Conservation (phyloP, 345 rosid genomes). For the Aegle marmelos region DNA sequence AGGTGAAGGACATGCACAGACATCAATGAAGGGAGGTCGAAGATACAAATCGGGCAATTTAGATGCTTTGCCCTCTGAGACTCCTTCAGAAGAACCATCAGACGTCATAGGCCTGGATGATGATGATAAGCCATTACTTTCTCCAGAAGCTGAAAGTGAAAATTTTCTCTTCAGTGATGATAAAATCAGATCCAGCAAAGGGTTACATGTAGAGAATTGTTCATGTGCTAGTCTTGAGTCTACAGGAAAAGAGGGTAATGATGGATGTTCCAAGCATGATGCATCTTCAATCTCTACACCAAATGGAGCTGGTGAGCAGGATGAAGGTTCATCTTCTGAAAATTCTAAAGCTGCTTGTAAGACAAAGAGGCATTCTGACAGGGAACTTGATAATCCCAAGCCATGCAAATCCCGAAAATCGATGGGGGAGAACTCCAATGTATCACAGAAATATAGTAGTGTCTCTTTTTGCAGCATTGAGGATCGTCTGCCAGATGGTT, state of each 20-base stretch:
- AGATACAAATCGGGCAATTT: slow-evolving; percentile 27
- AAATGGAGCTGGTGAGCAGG: slow-evolving; percentile 33
- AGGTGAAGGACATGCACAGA: slow-evolving; percentile 58
- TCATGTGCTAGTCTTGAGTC: slow-evolving; percentile 25
- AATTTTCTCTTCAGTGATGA: slow-evolving; percentile 36
- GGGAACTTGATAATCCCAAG: slow-evolving; percentile 80
- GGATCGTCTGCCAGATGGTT: slow-evolving; percentile 82
- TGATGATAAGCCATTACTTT: slow-evolving; percentile 27
- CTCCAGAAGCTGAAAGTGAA: slow-evolving; percentile 36
- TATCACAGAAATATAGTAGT: slow-evolving; percentile 63
- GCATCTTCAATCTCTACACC: slow-evolving; percentile 33
- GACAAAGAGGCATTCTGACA: slow-evolving; percentile 70
- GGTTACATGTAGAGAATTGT: slow-evolving; percentile 27
- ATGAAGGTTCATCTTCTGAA: slow-evolving; percentile 46
- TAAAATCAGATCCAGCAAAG: slow-evolving; percentile 31
- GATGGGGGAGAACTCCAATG: slow-evolving; percentile 35
- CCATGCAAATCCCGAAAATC: slow-evolving; percentile 73
- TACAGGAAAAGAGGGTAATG: slow-evolving; percentile 27
- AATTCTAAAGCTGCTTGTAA: slow-evolving; percentile 35
- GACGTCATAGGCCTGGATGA: slow-evolving; percentile 41
- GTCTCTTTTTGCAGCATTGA: slow-evolving; percentile 71
- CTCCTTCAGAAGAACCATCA: slow-evolving; percentile 31
- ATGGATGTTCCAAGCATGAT: slow-evolving; percentile 30
- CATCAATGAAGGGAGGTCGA: slow-evolving; percentile 32
- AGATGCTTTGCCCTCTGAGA: slow-evolving; percentile 26